These are phyloP conservation scores for Echeveria elegans DNA, from an alignment of 164 flowering plant species.

Conservation along the genomic window DNA sequence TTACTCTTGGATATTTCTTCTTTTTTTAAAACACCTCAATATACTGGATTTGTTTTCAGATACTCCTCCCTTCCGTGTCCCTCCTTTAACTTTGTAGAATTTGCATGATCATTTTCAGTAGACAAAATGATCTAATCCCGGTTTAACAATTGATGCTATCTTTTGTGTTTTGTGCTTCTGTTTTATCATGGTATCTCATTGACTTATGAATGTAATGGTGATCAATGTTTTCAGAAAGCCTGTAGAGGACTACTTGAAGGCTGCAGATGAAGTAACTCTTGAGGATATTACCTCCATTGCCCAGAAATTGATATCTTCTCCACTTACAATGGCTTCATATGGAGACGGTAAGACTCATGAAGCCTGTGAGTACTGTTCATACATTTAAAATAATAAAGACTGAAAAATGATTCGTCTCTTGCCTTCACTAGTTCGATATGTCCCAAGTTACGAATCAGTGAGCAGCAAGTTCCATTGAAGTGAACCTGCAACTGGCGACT, in stretches of 20 bases:
- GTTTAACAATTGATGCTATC: neutral
- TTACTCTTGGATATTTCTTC: neutral
- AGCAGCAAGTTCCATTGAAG: constrained; percentile 39
- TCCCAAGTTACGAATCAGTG: constrained; percentile 70
- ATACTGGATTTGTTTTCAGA: neutral
- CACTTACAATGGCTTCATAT: neutral
- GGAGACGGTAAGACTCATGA: neutral
- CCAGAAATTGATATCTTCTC: neutral
- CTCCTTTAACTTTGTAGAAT: neutral
- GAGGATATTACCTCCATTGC: neutral
- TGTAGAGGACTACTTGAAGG: neutral
- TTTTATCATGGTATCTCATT: neutral
- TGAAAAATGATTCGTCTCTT: neutral
- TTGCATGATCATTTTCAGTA: neutral
- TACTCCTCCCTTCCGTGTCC: neutral
- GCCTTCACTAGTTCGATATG: constrained; percentile 41
- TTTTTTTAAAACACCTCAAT: too few species aligned
- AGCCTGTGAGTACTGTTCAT: neutral
- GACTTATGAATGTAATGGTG: neutral
- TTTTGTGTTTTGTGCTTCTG: neutral
- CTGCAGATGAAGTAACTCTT: neutral
- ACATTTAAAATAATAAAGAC: neutral
- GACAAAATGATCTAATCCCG: neutral
- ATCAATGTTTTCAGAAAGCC: neutral
- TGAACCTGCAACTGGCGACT: neutral